Percentiles rank a stretch among this genome's conserved stretches.
These are phyloP conservation scores for Vaccinium vitisidaea DNA, from an alignment of 148 eudicot species.

Conservation along the genomic window DNA sequence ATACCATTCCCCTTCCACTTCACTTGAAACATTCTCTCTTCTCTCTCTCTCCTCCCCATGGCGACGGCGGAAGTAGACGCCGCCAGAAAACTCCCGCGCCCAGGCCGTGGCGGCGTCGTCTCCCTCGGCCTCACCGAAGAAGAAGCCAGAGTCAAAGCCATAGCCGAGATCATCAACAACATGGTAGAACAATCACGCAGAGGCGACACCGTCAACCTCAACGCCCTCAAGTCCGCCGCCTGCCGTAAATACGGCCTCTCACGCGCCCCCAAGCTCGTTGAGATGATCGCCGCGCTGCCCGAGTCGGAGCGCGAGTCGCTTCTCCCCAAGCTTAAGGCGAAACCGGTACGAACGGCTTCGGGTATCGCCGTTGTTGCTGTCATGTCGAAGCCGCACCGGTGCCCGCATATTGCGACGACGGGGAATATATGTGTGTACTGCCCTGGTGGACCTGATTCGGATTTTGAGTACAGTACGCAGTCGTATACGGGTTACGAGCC, in stretches of 20 bases:
- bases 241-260: constrained; percentile 94
- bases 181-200: constrained; percentile 65
- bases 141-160: constrained; percentile 87
- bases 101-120: constrained; percentile 90
- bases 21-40: background rate
- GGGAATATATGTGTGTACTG: constrained; percentile 98
- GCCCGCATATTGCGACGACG: constrained; percentile 95
- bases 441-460: constrained; percentile 97
- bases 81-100: constrained; percentile 72
- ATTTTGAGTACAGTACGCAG: constrained; percentile 98
- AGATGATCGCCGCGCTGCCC: constrained; percentile 94
- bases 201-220: constrained; percentile 80
- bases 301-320: constrained; percentile 70
- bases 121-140: constrained; percentile 56
- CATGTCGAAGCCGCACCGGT: constrained; percentile 97
- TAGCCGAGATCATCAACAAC: constrained; percentile 75
- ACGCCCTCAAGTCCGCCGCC: constrained; percentile 82
- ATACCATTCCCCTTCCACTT: background rate
- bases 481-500: constrained; percentile 97
- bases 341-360: constrained; percentile 90
- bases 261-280: constrained; percentile 86
- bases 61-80: constrained; percentile 49
- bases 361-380: constrained; percentile 98
- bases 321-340: constrained; percentile 77
- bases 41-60: constrained; percentile 27